phyloP scores from a whole-genome alignment of 192 early-diverging fungal genomes.

The Coemansia javaensis region DNA sequence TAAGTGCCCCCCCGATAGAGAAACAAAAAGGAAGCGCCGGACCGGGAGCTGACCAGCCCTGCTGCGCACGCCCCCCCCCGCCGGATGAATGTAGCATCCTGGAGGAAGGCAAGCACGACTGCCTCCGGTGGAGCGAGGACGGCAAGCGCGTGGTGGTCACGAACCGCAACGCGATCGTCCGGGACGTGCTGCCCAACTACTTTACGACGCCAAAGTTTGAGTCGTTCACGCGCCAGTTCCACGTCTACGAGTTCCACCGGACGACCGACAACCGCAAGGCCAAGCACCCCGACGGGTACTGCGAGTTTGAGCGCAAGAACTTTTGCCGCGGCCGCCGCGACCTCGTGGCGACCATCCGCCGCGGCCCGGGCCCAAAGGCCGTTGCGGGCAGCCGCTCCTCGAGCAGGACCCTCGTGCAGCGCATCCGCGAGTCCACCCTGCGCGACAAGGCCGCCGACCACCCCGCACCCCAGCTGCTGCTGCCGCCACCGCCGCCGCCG shows the following conservation, averaged over 20 bases:
- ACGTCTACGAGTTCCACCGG: conserved; percentile 40
- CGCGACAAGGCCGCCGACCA: background rate
- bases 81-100: conserved; percentile 28
- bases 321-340: conserved; percentile 18
- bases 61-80: no score
- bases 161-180: background rate
- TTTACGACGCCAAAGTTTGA: conserved; percentile 21
- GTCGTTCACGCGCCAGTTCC: conserved; percentile 44
- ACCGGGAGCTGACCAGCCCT: no score
- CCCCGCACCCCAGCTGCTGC: background rate
- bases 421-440: background rate
- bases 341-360: background rate
- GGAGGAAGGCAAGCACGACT: background rate
- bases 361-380: background rate
- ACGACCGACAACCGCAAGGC: conserved; percentile 40
- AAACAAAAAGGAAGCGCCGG: background rate
- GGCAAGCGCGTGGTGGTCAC: conserved; percentile 18
- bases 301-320: conserved; percentile 6
- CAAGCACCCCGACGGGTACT: conserved; percentile 5
- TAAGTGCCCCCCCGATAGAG: background rate
- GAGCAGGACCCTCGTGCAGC: background rate
- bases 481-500: no score
- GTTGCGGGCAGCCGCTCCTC: background rate
- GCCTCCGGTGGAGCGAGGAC: conserved; percentile 20
- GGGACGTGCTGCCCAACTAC: conserved; percentile 9